phyloP scores from a whole-genome alignment of 2,329 filamentous ascomycete species.

The Shiraia bambusicola region DNA sequence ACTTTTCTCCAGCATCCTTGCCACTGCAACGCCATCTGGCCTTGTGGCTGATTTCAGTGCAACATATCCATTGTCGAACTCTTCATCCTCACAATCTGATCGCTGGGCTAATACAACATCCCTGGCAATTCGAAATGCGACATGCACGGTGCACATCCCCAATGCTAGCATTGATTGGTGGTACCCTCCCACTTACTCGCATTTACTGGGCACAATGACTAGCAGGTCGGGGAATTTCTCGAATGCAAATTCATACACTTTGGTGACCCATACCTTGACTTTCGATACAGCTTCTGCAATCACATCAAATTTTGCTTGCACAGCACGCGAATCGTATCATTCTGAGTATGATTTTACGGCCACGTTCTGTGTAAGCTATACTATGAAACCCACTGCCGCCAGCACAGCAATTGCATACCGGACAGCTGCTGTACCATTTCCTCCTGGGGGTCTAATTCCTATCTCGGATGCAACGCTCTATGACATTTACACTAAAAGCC shows the following conservation, averaged over 20 bases:
- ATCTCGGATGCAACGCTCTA: slow-evolving; percentile 17
- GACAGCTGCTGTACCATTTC: slow-evolving; percentile 24
- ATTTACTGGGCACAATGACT: slow-evolving; percentile 23
- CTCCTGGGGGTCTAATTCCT: slow-evolving; percentile 23
- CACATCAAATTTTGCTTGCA: slow-evolving; percentile 22
- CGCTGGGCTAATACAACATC: slow-evolving; percentile 2
- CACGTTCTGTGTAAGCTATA: slow-evolving; percentile 27
- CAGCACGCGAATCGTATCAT: slow-evolving; percentile 22
- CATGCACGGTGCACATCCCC: slow-evolving; percentile 40
- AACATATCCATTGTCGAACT: slow-evolving; percentile 1
- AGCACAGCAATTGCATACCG: slow-evolving; percentile 32
- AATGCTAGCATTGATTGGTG: slow-evolving; percentile 38
- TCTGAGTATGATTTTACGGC: slow-evolving; percentile 23
- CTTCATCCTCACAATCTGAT: neutral
- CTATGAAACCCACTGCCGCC: slow-evolving; percentile 34
- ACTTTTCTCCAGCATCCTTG: no score
- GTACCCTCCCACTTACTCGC: slow-evolving; percentile 32
- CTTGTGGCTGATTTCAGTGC: no score
- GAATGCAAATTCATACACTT: slow-evolving; percentile 16
- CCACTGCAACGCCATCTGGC: no score
- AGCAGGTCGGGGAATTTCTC: slow-evolving; percentile 20
- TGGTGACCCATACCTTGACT: slow-evolving; percentile 22
- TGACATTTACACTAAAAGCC: slow-evolving; percentile 12
- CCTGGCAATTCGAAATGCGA: slow-evolving; percentile 11
- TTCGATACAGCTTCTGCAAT: slow-evolving; percentile 33